Evolutionary conservation across 1,284 basidiomycete genomes (phyloP).

Genomic region (Sporisorium scitamineum): DNA sequence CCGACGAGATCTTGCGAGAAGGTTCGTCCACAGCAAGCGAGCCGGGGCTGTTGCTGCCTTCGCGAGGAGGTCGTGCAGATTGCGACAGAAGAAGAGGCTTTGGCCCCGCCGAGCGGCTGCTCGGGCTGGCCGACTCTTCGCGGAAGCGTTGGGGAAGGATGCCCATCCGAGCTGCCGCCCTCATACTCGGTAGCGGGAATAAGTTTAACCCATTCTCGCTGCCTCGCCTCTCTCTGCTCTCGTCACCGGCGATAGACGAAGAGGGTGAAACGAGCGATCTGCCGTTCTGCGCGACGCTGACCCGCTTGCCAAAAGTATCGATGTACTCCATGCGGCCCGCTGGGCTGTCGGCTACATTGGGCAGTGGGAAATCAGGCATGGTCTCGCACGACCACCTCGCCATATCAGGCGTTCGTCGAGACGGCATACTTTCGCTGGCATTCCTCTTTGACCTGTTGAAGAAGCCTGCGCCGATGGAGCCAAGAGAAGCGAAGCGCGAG

Average conservation of each 20-base stretch:
- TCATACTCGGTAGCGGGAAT: slow-evolving; percentile 51
- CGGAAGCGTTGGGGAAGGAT: slow-evolving; percentile 32
- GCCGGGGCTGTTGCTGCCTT: slow-evolving; percentile 31
- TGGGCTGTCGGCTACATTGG: slow-evolving; percentile 57
- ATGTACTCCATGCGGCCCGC: slow-evolving; percentile 54
- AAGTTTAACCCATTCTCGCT: slow-evolving; percentile 28
- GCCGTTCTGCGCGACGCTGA: slow-evolving; percentile 33
- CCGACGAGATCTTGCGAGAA: slow-evolving; percentile 57
- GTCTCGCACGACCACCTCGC: slow-evolving; percentile 55
- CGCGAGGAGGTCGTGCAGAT: slow-evolving; percentile 57
- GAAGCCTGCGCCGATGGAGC: slow-evolving; percentile 42
- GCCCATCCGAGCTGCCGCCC: slow-evolving; percentile 49
- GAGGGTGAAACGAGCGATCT: slow-evolving; percentile 15
- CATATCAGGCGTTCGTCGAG: slow-evolving; percentile 40
- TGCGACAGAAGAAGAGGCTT: slow-evolving; percentile 54
- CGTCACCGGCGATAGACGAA: slow-evolving; percentile 38
- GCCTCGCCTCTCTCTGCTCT: slow-evolving; percentile 12
- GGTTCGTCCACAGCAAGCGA: slow-evolving; percentile 39
- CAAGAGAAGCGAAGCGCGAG: slow-evolving; percentile 33
- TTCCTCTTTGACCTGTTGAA: slow-evolving; percentile 29
- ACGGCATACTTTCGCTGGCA: slow-evolving; percentile 25
- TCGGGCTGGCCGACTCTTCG: slow-evolving; percentile 23
- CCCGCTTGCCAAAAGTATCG: slow-evolving; percentile 36
- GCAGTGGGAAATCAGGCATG: slow-evolving; percentile 62
- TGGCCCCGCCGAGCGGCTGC: slow-evolving; percentile 36